Percentiles rank a stretch among this genome's conserved stretches.
Conservation (phyloP, 352 stramenopile genomes). For the Phytopythium montanum region DNA sequence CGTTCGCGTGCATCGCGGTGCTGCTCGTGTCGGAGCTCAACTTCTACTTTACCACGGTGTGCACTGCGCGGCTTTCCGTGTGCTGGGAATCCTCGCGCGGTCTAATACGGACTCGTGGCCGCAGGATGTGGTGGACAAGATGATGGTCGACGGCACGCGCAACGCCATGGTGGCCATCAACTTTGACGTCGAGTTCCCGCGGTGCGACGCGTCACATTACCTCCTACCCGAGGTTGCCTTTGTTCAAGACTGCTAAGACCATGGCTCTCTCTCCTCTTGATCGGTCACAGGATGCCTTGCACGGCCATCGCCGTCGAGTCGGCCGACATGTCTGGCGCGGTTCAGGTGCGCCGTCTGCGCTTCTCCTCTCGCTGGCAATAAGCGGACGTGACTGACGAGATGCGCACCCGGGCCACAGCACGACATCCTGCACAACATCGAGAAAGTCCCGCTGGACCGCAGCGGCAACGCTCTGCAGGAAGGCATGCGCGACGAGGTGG, state of each 20-base stretch:
- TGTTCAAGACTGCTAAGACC: background rate
- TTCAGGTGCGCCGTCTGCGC: slow-evolving; percentile 31
- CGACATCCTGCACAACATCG: slow-evolving; percentile 77
- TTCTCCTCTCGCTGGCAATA: background rate
- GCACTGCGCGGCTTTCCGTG: no score
- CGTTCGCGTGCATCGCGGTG: slow-evolving; percentile 60
- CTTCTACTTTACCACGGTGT: slow-evolving; percentile 69
- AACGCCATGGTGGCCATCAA: slow-evolving; percentile 71
- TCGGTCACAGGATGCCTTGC: slow-evolving; percentile 60
- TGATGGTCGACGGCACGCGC: slow-evolving; percentile 74
- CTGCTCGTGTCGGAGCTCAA: slow-evolving; percentile 70
- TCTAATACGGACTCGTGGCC: background rate
- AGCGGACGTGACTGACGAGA: background rate
- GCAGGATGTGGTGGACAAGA: slow-evolving; percentile 81
- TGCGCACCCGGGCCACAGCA: slow-evolving; percentile 20
- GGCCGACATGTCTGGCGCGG: slow-evolving; percentile 60
- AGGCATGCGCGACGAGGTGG: slow-evolving; percentile 44
- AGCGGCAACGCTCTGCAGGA: slow-evolving; percentile 41
- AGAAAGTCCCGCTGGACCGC: slow-evolving; percentile 64
- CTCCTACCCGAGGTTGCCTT: no score
- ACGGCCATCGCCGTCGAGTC: slow-evolving; percentile 69
- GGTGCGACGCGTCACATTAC: no score
- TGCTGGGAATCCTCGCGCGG: background rate
- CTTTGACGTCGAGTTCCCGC: slow-evolving; percentile 79
- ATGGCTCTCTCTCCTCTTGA: background rate